These are phyloP conservation scores for Metschnikowia colocasiae DNA, from an alignment of 805 yeast species.

Conservation along the genomic window DNA sequence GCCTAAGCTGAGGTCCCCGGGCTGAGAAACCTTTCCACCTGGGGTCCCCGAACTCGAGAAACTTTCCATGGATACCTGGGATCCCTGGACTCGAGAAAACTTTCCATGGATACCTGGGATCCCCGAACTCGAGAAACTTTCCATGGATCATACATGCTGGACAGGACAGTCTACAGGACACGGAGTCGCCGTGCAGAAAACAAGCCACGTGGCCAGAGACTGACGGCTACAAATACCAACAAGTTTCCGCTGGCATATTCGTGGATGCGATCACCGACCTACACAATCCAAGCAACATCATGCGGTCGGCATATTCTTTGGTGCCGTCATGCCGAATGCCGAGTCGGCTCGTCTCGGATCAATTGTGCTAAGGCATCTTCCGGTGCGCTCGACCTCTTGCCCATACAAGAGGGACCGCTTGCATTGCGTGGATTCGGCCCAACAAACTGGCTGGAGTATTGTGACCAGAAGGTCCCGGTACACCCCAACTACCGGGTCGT, in stretches of 20 bases:
- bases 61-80: slow-evolving; percentile 22
- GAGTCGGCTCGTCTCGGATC: slow-evolving; percentile 77
- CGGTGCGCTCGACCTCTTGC: slow-evolving; percentile 77
- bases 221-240: slow-evolving; percentile 12
- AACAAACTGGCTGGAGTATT: slow-evolving; percentile 64
- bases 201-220: slow-evolving; percentile 21
- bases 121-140: slow-evolving; percentile 25
- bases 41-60: slow-evolving; percentile 29
- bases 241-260: slow-evolving; percentile 58
- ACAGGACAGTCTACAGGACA: slow-evolving; percentile 15
- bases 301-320: slow-evolving; percentile 78
- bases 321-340: slow-evolving; percentile 65
- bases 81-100: no score
- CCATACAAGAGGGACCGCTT: slow-evolving; percentile 54
- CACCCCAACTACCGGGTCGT: slow-evolving; percentile 17
- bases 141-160: slow-evolving; percentile 16
- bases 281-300: slow-evolving; percentile 79
- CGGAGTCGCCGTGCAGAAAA: neutral
- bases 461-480: slow-evolving; percentile 54
- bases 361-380: slow-evolving; percentile 72
- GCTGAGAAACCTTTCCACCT: no score
- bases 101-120: no score
- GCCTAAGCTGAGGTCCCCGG: no score
- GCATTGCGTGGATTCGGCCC: slow-evolving; percentile 55
- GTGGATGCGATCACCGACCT: slow-evolving; percentile 83